Evolutionary conservation across 75 land plant species (phyloP).

Genomic region (Isoetes taiwanensis): DNA sequence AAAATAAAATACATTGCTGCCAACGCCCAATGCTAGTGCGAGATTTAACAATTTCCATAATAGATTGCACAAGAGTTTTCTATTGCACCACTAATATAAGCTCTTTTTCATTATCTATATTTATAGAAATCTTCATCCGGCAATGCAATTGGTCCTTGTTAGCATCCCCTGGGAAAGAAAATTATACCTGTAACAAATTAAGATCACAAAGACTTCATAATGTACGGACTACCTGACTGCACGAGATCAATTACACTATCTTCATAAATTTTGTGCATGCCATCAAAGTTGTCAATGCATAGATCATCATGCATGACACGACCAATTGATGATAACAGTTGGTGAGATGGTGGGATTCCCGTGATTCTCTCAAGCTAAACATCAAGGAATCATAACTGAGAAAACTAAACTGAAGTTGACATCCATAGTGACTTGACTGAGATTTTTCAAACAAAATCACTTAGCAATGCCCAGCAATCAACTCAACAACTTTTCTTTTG

Average conservation of each 20-base stretch:
- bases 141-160: slow-evolving; percentile 34
- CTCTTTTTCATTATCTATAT: slow-evolving; percentile 16
- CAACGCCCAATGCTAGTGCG: slow-evolving; percentile 27
- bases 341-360: slow-evolving; percentile 30
- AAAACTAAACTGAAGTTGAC: too few species aligned
- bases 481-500: too few species aligned
- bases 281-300: slow-evolving; percentile 23
- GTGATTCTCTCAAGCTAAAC: slow-evolving; percentile 27
- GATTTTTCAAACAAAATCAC: too few species aligned
- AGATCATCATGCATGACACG: slow-evolving; percentile 45
- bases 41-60: slow-evolving; percentile 26
- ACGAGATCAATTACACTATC: slow-evolving; percentile 37
- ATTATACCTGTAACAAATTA: neutral
- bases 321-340: slow-evolving; percentile 32
- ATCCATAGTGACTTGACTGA: too few species aligned
- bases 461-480: too few species aligned
- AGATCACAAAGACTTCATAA: neutral
- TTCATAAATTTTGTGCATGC: slow-evolving; percentile 29
- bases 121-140: slow-evolving; percentile 28
- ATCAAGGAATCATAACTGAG: too few species aligned
- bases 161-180: slow-evolving; percentile 25
- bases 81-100: slow-evolving; percentile 29
- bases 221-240: slow-evolving; percentile 26
- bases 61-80: slow-evolving; percentile 13
- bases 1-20: slow-evolving; percentile 34